phyloP scores from a whole-genome alignment of 176 grass and related monocot genomes.

The Oryza longistaminata region DNA sequence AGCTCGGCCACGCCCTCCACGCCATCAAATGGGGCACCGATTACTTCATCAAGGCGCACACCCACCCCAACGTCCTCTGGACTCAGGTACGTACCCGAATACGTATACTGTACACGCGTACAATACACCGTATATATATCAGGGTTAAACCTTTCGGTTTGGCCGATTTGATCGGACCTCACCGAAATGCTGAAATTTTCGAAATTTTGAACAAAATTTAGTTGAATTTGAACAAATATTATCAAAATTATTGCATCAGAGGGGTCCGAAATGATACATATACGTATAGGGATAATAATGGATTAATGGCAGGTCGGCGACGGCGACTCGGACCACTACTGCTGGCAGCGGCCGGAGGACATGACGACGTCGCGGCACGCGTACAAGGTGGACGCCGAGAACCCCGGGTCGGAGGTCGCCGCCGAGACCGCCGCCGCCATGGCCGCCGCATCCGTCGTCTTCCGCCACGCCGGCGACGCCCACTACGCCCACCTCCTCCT shows the following conservation, averaged over 20 bases:
- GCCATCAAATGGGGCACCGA: slow-evolving; percentile 89
- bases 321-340: slow-evolving; percentile 92
- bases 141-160: too few species aligned
- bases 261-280: too few species aligned
- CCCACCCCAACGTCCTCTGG: slow-evolving; percentile 68
- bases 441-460: slow-evolving; percentile 73
- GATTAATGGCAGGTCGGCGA: slow-evolving; percentile 63
- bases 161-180: too few species aligned
- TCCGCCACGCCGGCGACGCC: slow-evolving; percentile 55
- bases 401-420: slow-evolving; percentile 83
- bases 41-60: slow-evolving; percentile 86
- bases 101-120: background rate
- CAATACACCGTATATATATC: background rate
- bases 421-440: slow-evolving; percentile 89
- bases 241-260: too few species aligned
- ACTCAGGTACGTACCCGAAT: slow-evolving; percentile 41
- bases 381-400: slow-evolving; percentile 66
- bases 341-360: slow-evolving; percentile 94
- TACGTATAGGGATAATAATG: too few species aligned
- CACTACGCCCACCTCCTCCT: slow-evolving; percentile 77
- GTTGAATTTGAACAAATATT: too few species aligned
- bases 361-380: slow-evolving; percentile 83
- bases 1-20: slow-evolving; percentile 59
- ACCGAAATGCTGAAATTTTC: too few species aligned
- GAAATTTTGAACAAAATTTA: too few species aligned